These are phyloP conservation scores for Plantago major DNA, from an alignment of 257 asterid species.

Conservation along the genomic window DNA sequence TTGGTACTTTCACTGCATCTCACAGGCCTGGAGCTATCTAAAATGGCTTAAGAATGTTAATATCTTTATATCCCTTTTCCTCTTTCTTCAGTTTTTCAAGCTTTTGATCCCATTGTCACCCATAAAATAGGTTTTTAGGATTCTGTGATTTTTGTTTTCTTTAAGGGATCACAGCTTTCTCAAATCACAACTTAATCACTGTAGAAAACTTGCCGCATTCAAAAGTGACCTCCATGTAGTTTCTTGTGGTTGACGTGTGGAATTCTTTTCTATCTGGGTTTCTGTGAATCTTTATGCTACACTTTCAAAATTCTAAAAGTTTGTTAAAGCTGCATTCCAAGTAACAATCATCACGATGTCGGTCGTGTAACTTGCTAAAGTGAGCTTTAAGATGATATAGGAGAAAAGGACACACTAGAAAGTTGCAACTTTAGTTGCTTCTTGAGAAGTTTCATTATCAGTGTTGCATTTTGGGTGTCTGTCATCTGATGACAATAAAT, in stretches of 20 bases:
- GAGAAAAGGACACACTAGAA: neutral
- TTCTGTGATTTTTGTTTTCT: neutral
- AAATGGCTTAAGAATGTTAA: too few relatives aligned
- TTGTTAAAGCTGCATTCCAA: neutral
- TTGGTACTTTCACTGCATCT: too few relatives aligned
- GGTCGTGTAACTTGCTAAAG: neutral
- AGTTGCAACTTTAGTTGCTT: neutral
- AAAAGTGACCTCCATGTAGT: neutral
- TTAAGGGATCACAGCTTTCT: neutral
- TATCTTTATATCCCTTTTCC: too few relatives aligned
- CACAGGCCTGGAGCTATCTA: too few relatives aligned
- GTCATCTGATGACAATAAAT: constrained; percentile 1
- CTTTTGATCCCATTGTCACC: too few relatives aligned
- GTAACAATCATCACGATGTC: neutral
- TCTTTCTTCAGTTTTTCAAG: too few relatives aligned
- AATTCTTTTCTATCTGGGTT: neutral
- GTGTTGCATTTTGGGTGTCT: constrained; percentile 9
- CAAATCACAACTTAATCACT: neutral
- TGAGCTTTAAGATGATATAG: neutral
- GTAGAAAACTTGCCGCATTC: neutral
- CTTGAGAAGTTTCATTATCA: neutral
- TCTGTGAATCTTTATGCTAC: neutral
- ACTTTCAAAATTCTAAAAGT: neutral
- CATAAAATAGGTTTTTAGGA: too few relatives aligned
- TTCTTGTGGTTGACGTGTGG: neutral